Conservation (phyloP, 139 green algal genomes). For the Volvox reticuliferus region DNA sequence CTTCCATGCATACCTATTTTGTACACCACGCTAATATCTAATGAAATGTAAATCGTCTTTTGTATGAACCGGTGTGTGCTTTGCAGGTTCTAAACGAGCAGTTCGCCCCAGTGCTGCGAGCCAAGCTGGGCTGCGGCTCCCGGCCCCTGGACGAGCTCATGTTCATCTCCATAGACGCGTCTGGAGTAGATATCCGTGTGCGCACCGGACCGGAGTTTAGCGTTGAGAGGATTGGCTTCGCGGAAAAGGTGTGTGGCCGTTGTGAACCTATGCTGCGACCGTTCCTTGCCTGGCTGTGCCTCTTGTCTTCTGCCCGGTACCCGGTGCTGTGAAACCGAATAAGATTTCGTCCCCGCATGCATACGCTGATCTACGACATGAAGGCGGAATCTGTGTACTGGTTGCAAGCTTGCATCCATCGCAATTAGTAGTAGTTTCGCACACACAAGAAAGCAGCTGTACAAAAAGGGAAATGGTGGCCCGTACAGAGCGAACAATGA, state of each 20-base stretch:
- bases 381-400: background rate
- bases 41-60: no score
- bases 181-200: constrained; percentile 91
- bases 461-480: background rate
- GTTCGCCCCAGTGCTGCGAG: constrained; percentile 69
- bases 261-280: background rate
- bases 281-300: background rate
- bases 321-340: constrained; percentile 66
- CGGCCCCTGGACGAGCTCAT: constrained; percentile 71
- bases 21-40: no score
- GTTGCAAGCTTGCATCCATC: background rate
- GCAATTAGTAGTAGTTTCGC: no score
- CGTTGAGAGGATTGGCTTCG: constrained; percentile 88
- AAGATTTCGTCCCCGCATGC: constrained; percentile 66
- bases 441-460: no score
- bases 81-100: constrained; percentile 81
- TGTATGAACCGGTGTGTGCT: no score
- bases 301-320: background rate
- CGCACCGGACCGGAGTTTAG: constrained; percentile 80
- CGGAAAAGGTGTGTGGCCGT: constrained; percentile 15
- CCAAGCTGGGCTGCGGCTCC: constrained; percentile 58
- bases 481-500: background rate
- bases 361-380: background rate
- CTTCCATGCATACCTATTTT: background rate
- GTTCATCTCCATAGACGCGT: constrained; percentile 95